These are phyloP conservation scores for Talaromyces nanjingensis DNA, from an alignment of 495 filamentous ascomycete species.

Conservation along the genomic window DNA sequence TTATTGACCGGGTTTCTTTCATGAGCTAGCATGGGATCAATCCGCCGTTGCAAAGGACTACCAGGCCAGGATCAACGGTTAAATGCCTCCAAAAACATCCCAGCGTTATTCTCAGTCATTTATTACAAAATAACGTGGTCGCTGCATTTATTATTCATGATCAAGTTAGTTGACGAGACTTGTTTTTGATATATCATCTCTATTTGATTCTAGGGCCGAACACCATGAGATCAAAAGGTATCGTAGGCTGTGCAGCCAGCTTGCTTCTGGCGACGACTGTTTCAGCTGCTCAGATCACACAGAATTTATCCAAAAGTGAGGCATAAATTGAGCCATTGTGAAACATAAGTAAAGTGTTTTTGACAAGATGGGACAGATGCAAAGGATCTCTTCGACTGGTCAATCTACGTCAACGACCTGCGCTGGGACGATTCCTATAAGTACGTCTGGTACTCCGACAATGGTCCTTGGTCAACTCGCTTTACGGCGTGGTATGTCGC, in stretches of 20 bases:
- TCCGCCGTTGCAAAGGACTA: too few relatives aligned
- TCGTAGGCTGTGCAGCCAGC: not conserved
- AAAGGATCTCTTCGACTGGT: constrained; percentile 22
- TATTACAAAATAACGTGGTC: not conserved
- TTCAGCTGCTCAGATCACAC: constrained; percentile 13
- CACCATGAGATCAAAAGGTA: not conserved
- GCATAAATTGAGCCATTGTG: not conserved
- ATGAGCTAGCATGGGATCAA: not conserved
- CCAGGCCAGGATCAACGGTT: not conserved
- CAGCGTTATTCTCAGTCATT: not conserved
- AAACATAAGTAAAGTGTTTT: not conserved
- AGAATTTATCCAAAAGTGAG: constrained; percentile 11
- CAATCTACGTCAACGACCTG: constrained; percentile 22
- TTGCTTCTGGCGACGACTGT: not conserved
- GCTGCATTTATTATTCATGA: not conserved
- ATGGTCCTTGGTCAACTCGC: constrained; percentile 23
- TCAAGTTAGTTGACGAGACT: not conserved
- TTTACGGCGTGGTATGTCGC: constrained; percentile 27
- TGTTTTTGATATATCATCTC: not conserved
- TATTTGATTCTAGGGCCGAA: not conserved
- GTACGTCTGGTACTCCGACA: constrained; percentile 21
- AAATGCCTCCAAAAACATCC: not conserved
- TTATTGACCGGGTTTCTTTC: not conserved
- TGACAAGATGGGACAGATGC: constrained; percentile 18
- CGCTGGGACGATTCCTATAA: constrained; percentile 25